A percentile compares a stretch with the other conserved stretches of the same genome.
Evolutionary conservation across 345 rosid species (phyloP).

Genomic region (Cardiospermum halicacabum): DNA sequence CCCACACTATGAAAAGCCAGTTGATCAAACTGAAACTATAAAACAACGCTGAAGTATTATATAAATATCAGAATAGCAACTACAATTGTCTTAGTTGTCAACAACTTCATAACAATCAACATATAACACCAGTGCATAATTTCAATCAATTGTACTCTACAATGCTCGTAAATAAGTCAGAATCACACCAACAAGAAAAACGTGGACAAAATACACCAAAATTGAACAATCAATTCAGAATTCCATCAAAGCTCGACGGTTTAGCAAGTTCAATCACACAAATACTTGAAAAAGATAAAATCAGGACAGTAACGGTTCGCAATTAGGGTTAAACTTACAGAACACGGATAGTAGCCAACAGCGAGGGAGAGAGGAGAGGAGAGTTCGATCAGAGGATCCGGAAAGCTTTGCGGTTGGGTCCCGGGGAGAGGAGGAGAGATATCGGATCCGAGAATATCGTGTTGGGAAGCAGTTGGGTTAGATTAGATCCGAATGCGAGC

Average conservation of each 20-base stretch:
- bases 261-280: not conserved
- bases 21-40: not conserved
- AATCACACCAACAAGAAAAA: not conserved
- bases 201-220: not conserved
- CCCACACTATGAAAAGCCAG: not conserved
- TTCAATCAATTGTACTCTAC: not conserved
- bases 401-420: constrained; percentile 26
- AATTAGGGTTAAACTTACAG: constrained; percentile 13
- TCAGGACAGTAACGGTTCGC: not conserved
- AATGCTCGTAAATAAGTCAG: not conserved
- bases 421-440: constrained; percentile 2
- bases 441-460: constrained; percentile 8
- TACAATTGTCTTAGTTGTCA: not conserved
- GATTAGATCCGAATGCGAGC: constrained; percentile 28
- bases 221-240: not conserved
- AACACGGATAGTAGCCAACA: constrained; percentile 13
- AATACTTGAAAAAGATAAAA: not conserved
- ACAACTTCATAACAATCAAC: not conserved
- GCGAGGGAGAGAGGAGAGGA: constrained; percentile 14
- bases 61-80: not conserved
- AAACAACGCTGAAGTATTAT: not conserved
- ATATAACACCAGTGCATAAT: not conserved
- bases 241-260: not conserved
- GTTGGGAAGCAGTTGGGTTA: constrained; percentile 14
- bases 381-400: constrained; percentile 68